Evolutionary conservation across 2,329 filamentous ascomycete species (phyloP).

Genomic region (Pseudogymnoascus sp.): DNA sequence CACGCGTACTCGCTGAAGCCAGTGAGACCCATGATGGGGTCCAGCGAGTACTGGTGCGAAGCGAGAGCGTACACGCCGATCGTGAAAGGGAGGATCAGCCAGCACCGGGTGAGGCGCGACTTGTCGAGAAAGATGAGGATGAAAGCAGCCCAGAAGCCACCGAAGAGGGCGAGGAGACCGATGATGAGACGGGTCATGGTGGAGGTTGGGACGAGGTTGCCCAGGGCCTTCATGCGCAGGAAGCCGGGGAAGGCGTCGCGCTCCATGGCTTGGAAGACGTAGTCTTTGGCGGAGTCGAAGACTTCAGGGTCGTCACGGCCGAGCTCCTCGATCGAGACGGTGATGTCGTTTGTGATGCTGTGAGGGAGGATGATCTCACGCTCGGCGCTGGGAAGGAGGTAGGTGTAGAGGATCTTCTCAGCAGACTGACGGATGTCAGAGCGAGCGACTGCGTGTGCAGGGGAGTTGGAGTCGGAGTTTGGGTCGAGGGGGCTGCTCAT

Average conservation of each 20-base stretch:
- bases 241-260: slow-evolving; percentile 98
- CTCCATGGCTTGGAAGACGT: slow-evolving; percentile 99
- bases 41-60: slow-evolving; percentile 92
- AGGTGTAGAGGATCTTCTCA: slow-evolving; percentile 98
- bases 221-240: slow-evolving; percentile 85
- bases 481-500: slow-evolving; percentile 54
- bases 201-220: slow-evolving; percentile 88
- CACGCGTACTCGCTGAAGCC: slow-evolving; percentile 95
- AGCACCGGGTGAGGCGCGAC: slow-evolving; percentile 64
- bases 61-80: slow-evolving; percentile 80
- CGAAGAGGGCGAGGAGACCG: slow-evolving; percentile 80
- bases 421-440: slow-evolving; percentile 88
- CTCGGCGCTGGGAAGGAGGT: slow-evolving; percentile 87
- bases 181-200: slow-evolving; percentile 78
- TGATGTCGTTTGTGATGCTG: slow-evolving; percentile 77
- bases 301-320: slow-evolving; percentile 94
- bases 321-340: slow-evolving; percentile 78
- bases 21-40: slow-evolving; percentile 80
- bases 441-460: slow-evolving; percentile 73
- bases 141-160: slow-evolving; percentile 88
- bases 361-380: slow-evolving; percentile 91
- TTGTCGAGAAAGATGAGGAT: slow-evolving; percentile 85
- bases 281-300: slow-evolving; percentile 96
- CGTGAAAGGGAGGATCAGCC: slow-evolving; percentile 85
- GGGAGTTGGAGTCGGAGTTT: slow-evolving; percentile 71